A percentile compares a stretch with the other conserved stretches of the same genome.
These are phyloP conservation scores for Phytopythium vexans DNA, from an alignment of 352 stramenopile genomes.

Conservation along the genomic window DNA sequence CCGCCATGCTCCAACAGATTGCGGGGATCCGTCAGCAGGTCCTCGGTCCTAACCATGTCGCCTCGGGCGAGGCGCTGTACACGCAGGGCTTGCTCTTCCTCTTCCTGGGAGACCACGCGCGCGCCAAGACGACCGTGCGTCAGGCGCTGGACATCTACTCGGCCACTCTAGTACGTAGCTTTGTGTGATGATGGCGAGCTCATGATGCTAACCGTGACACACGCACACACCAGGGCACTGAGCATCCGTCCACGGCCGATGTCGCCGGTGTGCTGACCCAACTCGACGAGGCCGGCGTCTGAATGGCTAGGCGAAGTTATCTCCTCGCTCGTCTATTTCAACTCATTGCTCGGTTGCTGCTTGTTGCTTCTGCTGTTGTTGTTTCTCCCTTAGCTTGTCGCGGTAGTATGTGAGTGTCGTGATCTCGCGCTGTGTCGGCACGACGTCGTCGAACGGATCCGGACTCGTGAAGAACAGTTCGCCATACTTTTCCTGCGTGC, in stretches of 20 bases:
- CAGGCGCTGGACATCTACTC: slow-evolving; percentile 58
- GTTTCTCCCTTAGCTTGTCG: slow-evolving; percentile 11
- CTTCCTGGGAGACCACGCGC: slow-evolving; percentile 45
- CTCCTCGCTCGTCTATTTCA: not conserved
- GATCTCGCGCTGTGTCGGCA: slow-evolving; percentile 45
- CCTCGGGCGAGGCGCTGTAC: slow-evolving; percentile 58
- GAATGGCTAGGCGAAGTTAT: slow-evolving; percentile 3
- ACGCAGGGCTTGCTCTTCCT: slow-evolving; percentile 53
- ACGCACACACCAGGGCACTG: slow-evolving; percentile 22
- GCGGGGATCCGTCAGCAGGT: slow-evolving; percentile 28
- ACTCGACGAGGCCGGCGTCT: slow-evolving; percentile 42
- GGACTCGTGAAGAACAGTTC: slow-evolving; percentile 61
- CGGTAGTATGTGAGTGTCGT: slow-evolving; percentile 60
- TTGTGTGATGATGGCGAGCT: not conserved
- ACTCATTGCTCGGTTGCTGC: slow-evolving; percentile 2
- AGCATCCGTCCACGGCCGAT: slow-evolving; percentile 58
- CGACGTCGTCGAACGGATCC: slow-evolving; percentile 66
- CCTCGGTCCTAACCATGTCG: slow-evolving; percentile 46
- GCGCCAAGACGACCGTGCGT: slow-evolving; percentile 47
- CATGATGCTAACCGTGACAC: not conserved
- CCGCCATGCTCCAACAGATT: slow-evolving; percentile 57
- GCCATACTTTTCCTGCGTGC: slow-evolving; percentile 43
- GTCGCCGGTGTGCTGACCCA: slow-evolving; percentile 53
- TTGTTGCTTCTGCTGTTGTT: slow-evolving; percentile 16
- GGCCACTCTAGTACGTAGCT: slow-evolving; percentile 32